Evolutionary conservation across 2,329 filamentous ascomycete genomes (phyloP), one percentile per base, ranked within the genome.

Genomic region (Trichoderma atroviride): DNA sequence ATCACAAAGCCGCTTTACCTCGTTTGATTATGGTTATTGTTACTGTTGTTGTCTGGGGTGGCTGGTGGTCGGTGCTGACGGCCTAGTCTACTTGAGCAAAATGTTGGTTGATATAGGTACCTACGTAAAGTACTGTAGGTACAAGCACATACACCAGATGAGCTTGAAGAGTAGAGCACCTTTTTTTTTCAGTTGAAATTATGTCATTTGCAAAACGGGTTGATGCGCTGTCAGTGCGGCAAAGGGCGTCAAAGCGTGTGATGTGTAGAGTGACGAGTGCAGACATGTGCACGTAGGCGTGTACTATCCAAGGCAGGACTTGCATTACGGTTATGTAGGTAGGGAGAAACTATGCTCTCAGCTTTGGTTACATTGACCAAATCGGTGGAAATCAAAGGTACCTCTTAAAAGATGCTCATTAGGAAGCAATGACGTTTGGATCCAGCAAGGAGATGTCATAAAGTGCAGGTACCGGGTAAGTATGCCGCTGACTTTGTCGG

Each of bases 41-140:
- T 35, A 14, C 53, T 59, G 60, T 24, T 63, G 31, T 52, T 66
- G 43, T 52, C 33, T 69, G 55, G 68, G 53, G 40, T 53, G 62
- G 55, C 40, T 43, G 61, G n/a, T 57, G 68, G 37, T 40, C 40
- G n/a, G 35, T 53, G 50, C 35, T 29, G 68, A 43, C 10, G 24
- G 50, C 14, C 47, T 40, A 11, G 4, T 35, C 31, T 10, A 16
- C 24, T 27, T n/a, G 35, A 19, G 37, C 35, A 24, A 29, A 24
- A 22, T 24, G 47, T 55, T 64, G 33, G 61, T 56, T 40, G 50
- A 33, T 31, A 35, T 22, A 35, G 33, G 11, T 35, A 35, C 10
- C 4, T 33, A 31, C 29, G 29, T 4, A 33, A 33, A 6, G 31
- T 33, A 33, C 7, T 2, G 33, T 35, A 35, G 33, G 16, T 43